Evolutionary conservation across 352 stramenopile species (phyloP).

Genomic region (Proteromonas lacertae): DNA sequence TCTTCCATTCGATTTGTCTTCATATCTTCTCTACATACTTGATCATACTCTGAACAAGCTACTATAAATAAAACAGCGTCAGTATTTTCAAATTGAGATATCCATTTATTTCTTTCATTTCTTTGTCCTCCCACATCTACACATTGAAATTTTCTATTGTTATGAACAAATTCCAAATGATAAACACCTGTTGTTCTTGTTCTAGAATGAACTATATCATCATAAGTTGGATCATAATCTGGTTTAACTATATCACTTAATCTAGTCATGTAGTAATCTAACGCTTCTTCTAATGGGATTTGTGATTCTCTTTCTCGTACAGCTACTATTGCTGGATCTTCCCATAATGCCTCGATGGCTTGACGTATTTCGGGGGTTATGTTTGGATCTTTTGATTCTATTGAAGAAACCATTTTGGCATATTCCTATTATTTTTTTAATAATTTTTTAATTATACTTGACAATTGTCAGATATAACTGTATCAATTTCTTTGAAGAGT

Average conservation of each 20-base stretch:
- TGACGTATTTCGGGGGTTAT: too few species aligned
- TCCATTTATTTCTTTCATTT: constrained; percentile 84
- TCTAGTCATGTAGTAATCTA: constrained; percentile 82
- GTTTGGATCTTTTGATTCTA: too few species aligned
- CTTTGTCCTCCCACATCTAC: constrained; percentile 76
- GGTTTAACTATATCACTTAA: constrained; percentile 55
- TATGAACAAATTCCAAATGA: constrained; percentile 64
- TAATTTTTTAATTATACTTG: too few species aligned
- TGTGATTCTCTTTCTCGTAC: constrained; percentile 48
- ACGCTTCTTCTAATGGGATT: constrained; percentile 78
- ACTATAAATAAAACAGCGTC: constrained; percentile 48
- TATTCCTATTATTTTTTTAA: too few species aligned
- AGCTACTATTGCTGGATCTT: constrained; percentile 39
- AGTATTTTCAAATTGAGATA: constrained; percentile 78
- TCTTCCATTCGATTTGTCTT: constrained; percentile 75
- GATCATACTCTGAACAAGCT: constrained; percentile 64
- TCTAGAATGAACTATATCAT: constrained; percentile 70
- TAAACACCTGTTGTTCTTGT: constrained; percentile 70
- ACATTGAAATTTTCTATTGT: constrained; percentile 61
- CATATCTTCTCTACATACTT: constrained; percentile 61
- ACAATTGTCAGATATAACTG: too few species aligned
- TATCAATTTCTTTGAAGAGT: too few species aligned
- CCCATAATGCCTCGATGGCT: constrained; percentile 68
- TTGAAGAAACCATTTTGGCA: too few species aligned
- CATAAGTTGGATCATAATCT: constrained; percentile 55